Evolutionary conservation across 345 rosid species (phyloP), one percentile per base, ranked within the genome.

Genomic region (Pistacia atlantica): DNA sequence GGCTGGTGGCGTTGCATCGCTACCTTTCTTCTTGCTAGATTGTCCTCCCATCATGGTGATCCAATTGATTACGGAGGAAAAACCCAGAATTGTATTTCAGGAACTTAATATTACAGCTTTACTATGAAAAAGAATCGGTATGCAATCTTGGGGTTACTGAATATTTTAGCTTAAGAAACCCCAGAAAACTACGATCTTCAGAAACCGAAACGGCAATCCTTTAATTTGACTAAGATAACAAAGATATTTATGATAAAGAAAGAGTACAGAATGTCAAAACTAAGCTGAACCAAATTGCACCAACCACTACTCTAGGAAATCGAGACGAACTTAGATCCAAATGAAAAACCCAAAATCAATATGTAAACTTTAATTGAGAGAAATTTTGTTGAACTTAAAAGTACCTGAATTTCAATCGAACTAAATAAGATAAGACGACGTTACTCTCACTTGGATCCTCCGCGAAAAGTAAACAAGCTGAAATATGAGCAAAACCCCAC

Each of bases 21-120:
- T 77, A 37, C 69, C 45, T 54, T 57, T 63, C 71, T 62, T 78
- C 81, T 80, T 75, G 83, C 86, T 80, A 45, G 75, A 69, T 72
- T 79, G 75, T 55, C 83, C 83, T 68, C 80, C 80, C 83, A 52
- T 59, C 85, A 83, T 83, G 12, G 42, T 65, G 11, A 70, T 66
- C 77, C 57, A 76, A 66, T 20, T 51, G n/a, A 42, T 8, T 20
- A 11, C 37, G 14, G 45, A 67, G 7, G 37, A 54, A 56, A 67
- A 51, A 22, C 38, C 60, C 28, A 48, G 54, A 20, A 67, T 31
- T 22, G 37, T 7, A 60, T 37, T 54, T 67, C 51, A 68, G 54
- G n/a, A 58, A 46, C 56, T 48, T 64, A 62, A 22, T 13, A 69
- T 64, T 69, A 51, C 20, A 60, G 25, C 13, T 54, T 65, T 4